Evolutionary conservation across 208 protist species (phyloP), one percentile per base, ranked within the genome.

Genomic region (Trypanosoma melophagium): DNA sequence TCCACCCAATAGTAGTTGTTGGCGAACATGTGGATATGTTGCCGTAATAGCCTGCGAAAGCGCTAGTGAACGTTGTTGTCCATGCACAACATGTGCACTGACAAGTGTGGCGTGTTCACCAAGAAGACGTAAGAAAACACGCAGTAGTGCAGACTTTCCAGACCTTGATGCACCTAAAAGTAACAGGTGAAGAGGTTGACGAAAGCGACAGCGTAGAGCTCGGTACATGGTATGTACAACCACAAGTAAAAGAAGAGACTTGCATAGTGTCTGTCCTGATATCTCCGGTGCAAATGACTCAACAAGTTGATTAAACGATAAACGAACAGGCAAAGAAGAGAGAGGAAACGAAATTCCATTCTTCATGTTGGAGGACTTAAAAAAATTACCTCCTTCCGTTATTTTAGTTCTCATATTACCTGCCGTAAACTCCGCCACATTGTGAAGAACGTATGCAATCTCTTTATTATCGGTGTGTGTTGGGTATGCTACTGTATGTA

Each of bases 101-200:
- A 85, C 58, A 38, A 82, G 57, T 22, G 74, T 81, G 13, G 79
- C 84, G 13, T 67, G 68, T 1, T 66, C 2, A 9, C 82, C 78
- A 74, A 84, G 77, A 19, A 89, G 66, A 9, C 24, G 50, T 28
- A 60, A 35, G 55, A 80, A 74, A 9, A 52, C 80, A 5, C 56
- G 66, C 60, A 90, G 60, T 40, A 93, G 56, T 12, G 82, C 66
- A 13, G 82, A 89, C 70, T 87, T 86, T 28, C 87, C 87, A 4
- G 77, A 77, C 25, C 80, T 72, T 1, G 78, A 76, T 7, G 84
- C 64, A 19, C 87, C 87, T 8, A 90, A 55, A 0, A 93, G 69
- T 8, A 92, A 78, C 3, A 89, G 21, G 50, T 92, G 80, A 55
- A 89, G 68, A 24, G 82, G 84, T 19, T 17, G 62, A 24, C 35